Percentiles rank a stretch among this genome's conserved stretches.
phyloP scores from a whole-genome alignment of 345 rosid species.

The Lumnitzera littorea region DNA sequence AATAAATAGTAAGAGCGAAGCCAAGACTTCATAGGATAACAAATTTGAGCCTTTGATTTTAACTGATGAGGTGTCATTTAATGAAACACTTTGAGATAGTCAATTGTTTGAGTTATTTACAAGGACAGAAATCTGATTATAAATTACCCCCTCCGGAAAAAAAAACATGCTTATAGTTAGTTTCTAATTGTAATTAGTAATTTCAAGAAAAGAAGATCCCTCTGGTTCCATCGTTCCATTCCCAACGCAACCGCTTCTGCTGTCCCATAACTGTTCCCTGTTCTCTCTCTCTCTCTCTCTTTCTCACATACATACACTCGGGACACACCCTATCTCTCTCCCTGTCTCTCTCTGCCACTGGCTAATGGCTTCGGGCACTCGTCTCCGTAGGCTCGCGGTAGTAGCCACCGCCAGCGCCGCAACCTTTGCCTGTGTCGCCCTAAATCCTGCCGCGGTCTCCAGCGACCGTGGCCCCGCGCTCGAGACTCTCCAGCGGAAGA shows the following conservation, averaged over 20 bases:
- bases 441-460: constrained; percentile 27
- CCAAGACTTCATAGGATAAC: too few species aligned
- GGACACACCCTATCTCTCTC: neutral
- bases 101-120: neutral
- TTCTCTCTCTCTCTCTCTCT: constrained; percentile 8
- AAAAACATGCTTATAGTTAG: too few species aligned
- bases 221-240: constrained; percentile 5
- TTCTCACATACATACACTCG: neutral
- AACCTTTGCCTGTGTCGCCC: constrained; percentile 25
- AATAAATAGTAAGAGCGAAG: too few species aligned
- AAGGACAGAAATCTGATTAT: constrained; percentile 5
- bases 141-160: too few species aligned
- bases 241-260: constrained; percentile 18
- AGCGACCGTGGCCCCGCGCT: constrained; percentile 46
- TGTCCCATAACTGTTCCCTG: constrained; percentile 9
- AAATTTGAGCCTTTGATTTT: too few species aligned
- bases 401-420: constrained; percentile 35
- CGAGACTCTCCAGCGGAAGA: constrained; percentile 37
- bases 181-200: too few species aligned
- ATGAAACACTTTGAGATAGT: neutral
- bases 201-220: too few species aligned
- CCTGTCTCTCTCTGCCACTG: neutral
- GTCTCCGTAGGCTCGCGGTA: constrained; percentile 57
- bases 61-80: too few species aligned
- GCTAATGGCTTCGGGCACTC: constrained; percentile 43